A percentile compares a stretch with the other conserved stretches of the same genome.
These are phyloP conservation scores for Medicago arabica DNA, from an alignment of 306 rosid genomes.

Conservation along the genomic window DNA sequence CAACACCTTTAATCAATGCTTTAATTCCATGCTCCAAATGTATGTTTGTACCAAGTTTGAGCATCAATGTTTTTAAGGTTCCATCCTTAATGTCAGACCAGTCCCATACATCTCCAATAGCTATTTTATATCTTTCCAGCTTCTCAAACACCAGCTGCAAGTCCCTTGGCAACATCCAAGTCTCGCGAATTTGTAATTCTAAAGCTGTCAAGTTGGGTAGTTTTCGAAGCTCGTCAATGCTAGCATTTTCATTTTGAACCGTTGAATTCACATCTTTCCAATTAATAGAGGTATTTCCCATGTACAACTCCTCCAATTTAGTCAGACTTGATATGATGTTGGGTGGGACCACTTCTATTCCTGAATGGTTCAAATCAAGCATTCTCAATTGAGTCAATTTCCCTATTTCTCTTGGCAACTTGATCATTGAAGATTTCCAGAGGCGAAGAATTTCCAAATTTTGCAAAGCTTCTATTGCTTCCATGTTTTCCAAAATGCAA, in stretches of 20 bases:
- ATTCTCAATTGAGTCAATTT: background rate
- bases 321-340: slow-evolving; percentile 4
- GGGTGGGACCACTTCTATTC: slow-evolving; percentile 15
- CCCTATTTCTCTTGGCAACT: background rate
- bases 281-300: background rate
- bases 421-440: background rate
- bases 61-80: slow-evolving; percentile 16
- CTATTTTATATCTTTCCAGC: too few species aligned
- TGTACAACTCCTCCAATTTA: slow-evolving; percentile 11
- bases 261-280: too few species aligned
- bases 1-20: background rate
- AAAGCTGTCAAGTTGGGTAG: background rate
- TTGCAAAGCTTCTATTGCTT: background rate
- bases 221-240: too few species aligned
- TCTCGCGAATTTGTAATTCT: too few species aligned
- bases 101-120: background rate
- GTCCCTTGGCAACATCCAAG: too few species aligned
- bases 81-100: background rate
- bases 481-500: background rate
- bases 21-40: slow-evolving; percentile 11
- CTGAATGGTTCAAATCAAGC: slow-evolving; percentile 14
- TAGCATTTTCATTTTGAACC: background rate
- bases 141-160: too few species aligned
- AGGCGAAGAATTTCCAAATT: background rate
- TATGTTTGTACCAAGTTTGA: slow-evolving; percentile 5